Evolutionary conservation across 208 protist species (phyloP).

Genomic region (Trypanosoma congolense): DNA sequence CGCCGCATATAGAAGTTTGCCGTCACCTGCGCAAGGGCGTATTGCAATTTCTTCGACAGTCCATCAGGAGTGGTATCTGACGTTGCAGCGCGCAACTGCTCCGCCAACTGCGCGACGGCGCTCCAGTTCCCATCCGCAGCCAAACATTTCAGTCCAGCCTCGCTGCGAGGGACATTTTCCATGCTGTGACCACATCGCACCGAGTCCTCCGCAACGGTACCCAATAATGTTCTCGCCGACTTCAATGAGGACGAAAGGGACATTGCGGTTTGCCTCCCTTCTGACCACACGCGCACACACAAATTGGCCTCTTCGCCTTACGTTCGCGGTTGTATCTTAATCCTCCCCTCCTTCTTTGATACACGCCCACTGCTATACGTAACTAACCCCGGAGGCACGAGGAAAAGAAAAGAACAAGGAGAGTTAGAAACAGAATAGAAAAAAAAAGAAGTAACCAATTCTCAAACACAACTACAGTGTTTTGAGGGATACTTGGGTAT

Average conservation of each 20-base stretch:
- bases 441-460: too few relatives aligned
- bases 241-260: constrained; percentile 9
- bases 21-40: constrained; percentile 68
- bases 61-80: constrained; percentile 10
- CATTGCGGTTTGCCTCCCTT: too few relatives aligned
- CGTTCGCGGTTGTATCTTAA: background rate
- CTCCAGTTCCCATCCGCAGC: constrained; percentile 71
- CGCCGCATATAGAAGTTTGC: constrained; percentile 67
- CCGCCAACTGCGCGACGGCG: constrained; percentile 46
- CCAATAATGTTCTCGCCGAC: constrained; percentile 13
- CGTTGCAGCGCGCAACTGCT: constrained; percentile 43
- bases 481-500: too few relatives aligned
- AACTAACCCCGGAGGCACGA: too few relatives aligned
- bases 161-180: constrained; percentile 38
- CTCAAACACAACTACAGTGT: too few relatives aligned
- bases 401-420: too few relatives aligned
- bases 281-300: too few relatives aligned
- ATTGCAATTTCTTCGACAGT: constrained; percentile 33
- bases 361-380: too few relatives aligned
- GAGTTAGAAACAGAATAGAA: too few relatives aligned
- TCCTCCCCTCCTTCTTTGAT: too few relatives aligned
- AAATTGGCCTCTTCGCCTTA: too few relatives aligned
- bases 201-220: constrained; percentile 2
- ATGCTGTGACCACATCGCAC: constrained; percentile 8
- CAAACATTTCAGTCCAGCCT: constrained; percentile 47